Conservation (phyloP, 768 basidiomycete genomes). For the Panaeolus cyanescens region DNA sequence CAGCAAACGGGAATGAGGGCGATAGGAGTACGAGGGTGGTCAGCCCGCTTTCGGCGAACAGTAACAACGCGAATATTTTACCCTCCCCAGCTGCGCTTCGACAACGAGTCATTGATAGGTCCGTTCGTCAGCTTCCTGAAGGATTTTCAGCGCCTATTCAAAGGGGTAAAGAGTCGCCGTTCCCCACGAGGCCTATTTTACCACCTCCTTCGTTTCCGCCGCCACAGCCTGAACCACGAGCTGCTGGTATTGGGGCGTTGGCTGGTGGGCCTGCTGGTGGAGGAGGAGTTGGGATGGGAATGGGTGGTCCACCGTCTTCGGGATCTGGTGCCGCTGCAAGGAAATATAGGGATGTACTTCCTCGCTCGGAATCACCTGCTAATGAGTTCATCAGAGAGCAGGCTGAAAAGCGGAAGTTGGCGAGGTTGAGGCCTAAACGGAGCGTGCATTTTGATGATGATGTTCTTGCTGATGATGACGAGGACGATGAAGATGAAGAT, state of each 20-base stretch:
- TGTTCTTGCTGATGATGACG: background rate
- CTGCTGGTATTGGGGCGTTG: background rate
- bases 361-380: background rate
- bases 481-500: constrained; percentile 6
- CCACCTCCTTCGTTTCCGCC: background rate
- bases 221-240: constrained; percentile 11
- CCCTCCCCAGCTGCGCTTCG: constrained; percentile 17
- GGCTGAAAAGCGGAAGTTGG: constrained; percentile 5
- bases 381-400: constrained; percentile 8
- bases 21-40: background rate
- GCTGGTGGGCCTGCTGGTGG: constrained; percentile 11
- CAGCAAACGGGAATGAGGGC: background rate
- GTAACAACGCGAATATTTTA: background rate
- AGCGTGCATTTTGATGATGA: background rate
- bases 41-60: background rate
- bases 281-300: constrained; percentile 26
- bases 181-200: constrained; percentile 46
- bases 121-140: constrained; percentile 13
- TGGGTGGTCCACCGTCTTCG: too few relatives aligned
- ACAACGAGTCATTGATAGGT: constrained; percentile 22
- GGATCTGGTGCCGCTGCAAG: background rate
- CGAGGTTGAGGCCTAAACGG: constrained; percentile 6
- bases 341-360: background rate
- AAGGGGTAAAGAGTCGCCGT: constrained; percentile 52
- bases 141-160: constrained; percentile 23